Evolutionary conservation across 306 rosid species (phyloP).

Genomic region (Psophocarpus tetragonolobus): DNA sequence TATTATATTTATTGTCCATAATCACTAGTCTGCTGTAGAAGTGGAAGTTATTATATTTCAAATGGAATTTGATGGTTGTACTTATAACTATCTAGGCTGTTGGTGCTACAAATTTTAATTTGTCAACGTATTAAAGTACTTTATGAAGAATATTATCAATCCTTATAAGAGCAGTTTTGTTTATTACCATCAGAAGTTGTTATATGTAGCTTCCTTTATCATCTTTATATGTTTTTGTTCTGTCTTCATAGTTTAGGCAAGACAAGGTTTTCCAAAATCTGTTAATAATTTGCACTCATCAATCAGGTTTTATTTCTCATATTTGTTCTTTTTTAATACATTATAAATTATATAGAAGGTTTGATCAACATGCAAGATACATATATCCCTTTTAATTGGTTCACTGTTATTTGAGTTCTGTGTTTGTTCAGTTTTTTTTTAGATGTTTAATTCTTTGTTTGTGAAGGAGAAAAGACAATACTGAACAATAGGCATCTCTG

Average conservation of each 20-base stretch:
- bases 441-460: slow-evolving; percentile 2
- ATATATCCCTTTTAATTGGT: not conserved
- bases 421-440: not conserved
- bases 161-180: not conserved
- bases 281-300: slow-evolving; percentile 4
- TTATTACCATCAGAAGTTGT: not conserved
- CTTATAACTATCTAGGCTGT: slow-evolving; percentile 1
- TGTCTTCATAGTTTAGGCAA: not conserved
- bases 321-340: not conserved
- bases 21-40: slow-evolving; percentile 11
- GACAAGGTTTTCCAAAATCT: not conserved
- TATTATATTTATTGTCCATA: slow-evolving; percentile 21
- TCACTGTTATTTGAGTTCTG: not conserved
- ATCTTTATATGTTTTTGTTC: not conserved
- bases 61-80: slow-evolving; percentile 4
- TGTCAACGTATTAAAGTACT: not conserved
- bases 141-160: not conserved
- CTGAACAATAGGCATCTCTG: slow-evolving; percentile 5
- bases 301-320: not conserved
- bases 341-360: not conserved
- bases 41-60: slow-evolving; percentile 13
- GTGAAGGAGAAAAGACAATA: slow-evolving; percentile 15
- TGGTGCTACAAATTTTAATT: no score
- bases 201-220: slow-evolving; percentile 6
- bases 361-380: not conserved